Evolutionary conservation across 2,329 filamentous ascomycete genomes (phyloP), one percentile per base, ranked within the genome.

Genomic region (Cordyceps militaris): DNA sequence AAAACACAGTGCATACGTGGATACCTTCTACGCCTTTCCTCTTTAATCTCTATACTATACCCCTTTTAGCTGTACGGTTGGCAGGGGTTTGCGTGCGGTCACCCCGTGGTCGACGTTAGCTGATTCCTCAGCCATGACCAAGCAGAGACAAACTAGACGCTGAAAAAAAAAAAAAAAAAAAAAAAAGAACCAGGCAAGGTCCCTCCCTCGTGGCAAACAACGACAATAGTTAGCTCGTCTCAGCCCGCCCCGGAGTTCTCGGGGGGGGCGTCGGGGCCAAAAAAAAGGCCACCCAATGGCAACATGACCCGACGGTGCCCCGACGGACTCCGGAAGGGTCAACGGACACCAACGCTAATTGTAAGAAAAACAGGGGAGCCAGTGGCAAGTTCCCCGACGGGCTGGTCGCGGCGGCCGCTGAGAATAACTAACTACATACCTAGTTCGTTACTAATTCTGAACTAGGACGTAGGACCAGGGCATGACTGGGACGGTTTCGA

Each of bases 91-190:
- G 38, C 38, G n/a, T n/a, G n/a, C n/a, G n/a, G n/a, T n/a, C n/a
- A n/a, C n/a, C n/a, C n/a, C n/a, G n/a, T n/a, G n/a, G n/a, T n/a
- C n/a, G n/a, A n/a, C n/a, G 11, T 36, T 36, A 38, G 34, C n/a
- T n/a, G 11, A 44, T 34, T 47, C 16, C 32, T 56, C 53, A 48
- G 32, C 32, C 23, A n/a, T 47, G 43, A 56, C 43, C 28, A 55
- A 55, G 52, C 52, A 55, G 26, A 47, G 21, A 54, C 40, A 32
- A 43, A 54, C 9, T 21, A 10, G 21, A 51, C 13, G 28, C 32
- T 23, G 8, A 36, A 34, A 49, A 36, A 23, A 53, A 52, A 23
- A 7, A 21, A 8, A 14, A n/a, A 16, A 49, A 23, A 6, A 23
- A 19, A 36, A 28, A n/a, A 10, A 49, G 4, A 34, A 28, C n/a